Evolutionary conservation across 768 basidiomycete species (phyloP), one percentile per base, ranked within the genome.

Genomic region (Lepiota subincarnata): DNA sequence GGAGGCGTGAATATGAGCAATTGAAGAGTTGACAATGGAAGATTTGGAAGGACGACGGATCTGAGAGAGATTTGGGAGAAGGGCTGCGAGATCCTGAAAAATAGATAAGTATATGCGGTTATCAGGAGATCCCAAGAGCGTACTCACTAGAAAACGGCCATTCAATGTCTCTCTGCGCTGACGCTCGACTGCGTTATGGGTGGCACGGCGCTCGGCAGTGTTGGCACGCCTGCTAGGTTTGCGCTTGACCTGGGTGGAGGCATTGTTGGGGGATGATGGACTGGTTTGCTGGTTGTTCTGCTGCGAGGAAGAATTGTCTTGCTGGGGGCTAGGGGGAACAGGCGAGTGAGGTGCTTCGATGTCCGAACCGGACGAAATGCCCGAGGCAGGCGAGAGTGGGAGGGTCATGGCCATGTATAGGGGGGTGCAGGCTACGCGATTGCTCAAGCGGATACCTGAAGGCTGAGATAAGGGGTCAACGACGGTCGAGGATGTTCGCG

Each of bases 151-250:
- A 76, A 98, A 98, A 55, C 93, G 81, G 49, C 88, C 83, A 66
- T 98, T 99, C 48, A 98, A 74, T 41, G 89, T 94, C 74, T 98
- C 96, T 46, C 96, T 76, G 44, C 96, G 81, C 64, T 89, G 88
- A 47, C 97, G 80, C 74, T 98, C 97, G 54, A 98, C 92, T 28
- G 97, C 96, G 67, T 98, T 99, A 73, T 99, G 96, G 18, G 91
- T 94, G 3, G 93, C 92, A 34, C 96, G 77, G 70, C 95, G 90
- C 68, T 98, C 96, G 48, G 94, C 95, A 48, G 95, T 98, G 72
- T 98, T 98, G 48, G 93, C 94, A 28, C 94, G 83, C 58, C 92
- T 80, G 63, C 81, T 83, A 51, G 91, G 83, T 69, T 96, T 96
- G 68, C 89, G 83, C 66, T 89, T 91, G 55, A 73, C 65, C 56